Conservation (phyloP, 1,284 basidiomycete species). For the Phlebopus sp. region DNA sequence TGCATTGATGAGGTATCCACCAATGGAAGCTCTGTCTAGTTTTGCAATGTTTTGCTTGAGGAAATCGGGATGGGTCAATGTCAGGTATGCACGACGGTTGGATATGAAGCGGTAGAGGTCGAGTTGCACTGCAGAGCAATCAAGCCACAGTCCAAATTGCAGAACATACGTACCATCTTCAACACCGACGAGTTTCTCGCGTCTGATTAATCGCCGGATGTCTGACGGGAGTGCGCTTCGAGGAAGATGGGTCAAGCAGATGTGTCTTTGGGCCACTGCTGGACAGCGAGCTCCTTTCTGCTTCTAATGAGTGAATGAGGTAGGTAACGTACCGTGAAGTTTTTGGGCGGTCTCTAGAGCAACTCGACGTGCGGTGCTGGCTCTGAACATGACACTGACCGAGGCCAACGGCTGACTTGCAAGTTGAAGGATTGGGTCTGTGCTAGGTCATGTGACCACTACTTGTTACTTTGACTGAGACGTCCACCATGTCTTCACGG, state of each 20-base stretch:
- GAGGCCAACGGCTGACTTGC: background rate
- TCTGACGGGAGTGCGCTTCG: conserved; percentile 53
- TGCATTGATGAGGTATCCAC: conserved; percentile 31
- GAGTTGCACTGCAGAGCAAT: conserved; percentile 47
- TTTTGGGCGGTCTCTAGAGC: conserved; percentile 9
- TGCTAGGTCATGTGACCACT: conserved; percentile 30
- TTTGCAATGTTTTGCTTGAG: conserved; percentile 40
- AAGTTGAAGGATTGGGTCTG: conserved; percentile 1
- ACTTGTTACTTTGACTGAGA: conserved; percentile 4
- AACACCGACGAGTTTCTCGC: conserved; percentile 50
- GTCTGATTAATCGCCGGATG: conserved; percentile 48
- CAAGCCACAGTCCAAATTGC: conserved; percentile 5
- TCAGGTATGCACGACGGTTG: conserved; percentile 54
- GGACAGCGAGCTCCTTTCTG: conserved; percentile 9
- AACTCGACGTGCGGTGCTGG: conserved; percentile 17
- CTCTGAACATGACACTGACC: conserved; percentile 15
- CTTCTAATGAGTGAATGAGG: conserved; percentile 4
- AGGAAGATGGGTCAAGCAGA: conserved; percentile 49
- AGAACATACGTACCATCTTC: conserved; percentile 42
- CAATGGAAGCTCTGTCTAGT: conserved; percentile 43
- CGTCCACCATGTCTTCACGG: conserved; percentile 45
- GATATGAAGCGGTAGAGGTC: conserved; percentile 60
- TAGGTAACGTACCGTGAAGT: conserved; percentile 17
- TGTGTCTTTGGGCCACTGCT: conserved; percentile 34
- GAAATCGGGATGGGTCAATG: conserved; percentile 45